A percentile compares a stretch with the other conserved stretches of the same genome.
Conservation (phyloP, 140 eudicot genomes). For the Cichorium intybus region DNA sequence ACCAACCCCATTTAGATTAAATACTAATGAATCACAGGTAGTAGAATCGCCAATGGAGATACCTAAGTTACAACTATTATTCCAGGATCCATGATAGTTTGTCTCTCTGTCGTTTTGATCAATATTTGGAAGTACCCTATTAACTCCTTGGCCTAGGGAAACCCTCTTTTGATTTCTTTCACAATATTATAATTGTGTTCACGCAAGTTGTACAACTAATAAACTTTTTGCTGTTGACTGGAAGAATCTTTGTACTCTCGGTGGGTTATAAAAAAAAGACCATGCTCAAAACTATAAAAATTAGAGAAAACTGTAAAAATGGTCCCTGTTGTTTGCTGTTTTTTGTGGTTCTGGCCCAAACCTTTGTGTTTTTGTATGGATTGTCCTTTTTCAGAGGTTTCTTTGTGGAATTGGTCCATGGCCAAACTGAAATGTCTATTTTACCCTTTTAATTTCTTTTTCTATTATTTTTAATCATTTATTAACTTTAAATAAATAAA, state of each 20-base stretch:
- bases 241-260: constrained; percentile 28
- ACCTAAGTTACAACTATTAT: constrained; percentile 3
- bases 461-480: too few species aligned
- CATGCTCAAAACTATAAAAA: constrained; percentile 11
- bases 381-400: too few species aligned
- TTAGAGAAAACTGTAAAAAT: too few species aligned
- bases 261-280: constrained; percentile 14
- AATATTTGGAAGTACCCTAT: constrained; percentile 11
- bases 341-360: too few species aligned
- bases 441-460: too few species aligned
- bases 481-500: too few species aligned
- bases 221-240: constrained; percentile 28
- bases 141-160: constrained; percentile 28
- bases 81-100: constrained; percentile 21
- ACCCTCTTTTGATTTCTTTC: constrained; percentile 13
- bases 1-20: constrained; percentile 20
- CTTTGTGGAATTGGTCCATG: too few species aligned
- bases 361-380: too few species aligned
- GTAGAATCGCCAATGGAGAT: constrained; percentile 1
- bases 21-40: background rate
- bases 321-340: too few species aligned
- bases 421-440: too few species aligned
- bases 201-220: constrained; percentile 7
- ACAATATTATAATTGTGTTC: constrained; percentile 15
- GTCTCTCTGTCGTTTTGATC: constrained; percentile 13